Evolutionary conservation across 2,329 filamentous ascomycete species (phyloP).

Genomic region (Aspergillus sp.): DNA sequence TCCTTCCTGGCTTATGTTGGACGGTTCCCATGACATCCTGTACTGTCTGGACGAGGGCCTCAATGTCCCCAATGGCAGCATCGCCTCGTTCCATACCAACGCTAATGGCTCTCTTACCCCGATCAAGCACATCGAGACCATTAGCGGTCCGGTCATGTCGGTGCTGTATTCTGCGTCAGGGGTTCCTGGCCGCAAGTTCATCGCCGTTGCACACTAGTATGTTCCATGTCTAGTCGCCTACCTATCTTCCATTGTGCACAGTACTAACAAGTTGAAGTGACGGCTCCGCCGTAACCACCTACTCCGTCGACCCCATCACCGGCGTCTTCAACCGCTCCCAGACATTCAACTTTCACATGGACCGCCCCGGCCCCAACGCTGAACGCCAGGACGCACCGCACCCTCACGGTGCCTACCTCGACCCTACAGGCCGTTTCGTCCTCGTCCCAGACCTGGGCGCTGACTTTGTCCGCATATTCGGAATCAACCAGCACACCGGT

Average conservation of each 20-base stretch:
- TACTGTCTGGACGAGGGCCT: conserved; percentile 16
- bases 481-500: conserved; percentile 42
- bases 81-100: conserved; percentile 11
- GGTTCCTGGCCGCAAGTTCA: conserved; percentile 4
- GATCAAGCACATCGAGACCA: conserved; percentile 6
- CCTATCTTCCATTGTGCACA: neutral
- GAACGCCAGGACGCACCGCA: conserved; percentile 51
- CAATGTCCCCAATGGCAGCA: conserved; percentile 10
- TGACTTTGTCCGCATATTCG: conserved; percentile 50
- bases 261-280: conserved; percentile 1
- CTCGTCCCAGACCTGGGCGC: conserved; percentile 50
- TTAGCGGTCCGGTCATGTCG: conserved; percentile 13
- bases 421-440: conserved; percentile 43
- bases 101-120: conserved; percentile 9
- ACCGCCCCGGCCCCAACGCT: conserved; percentile 36
- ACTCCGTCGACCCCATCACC: conserved; percentile 3
- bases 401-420: conserved; percentile 45
- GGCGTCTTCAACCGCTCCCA: conserved; percentile 7
- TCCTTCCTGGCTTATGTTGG: conserved; percentile 17
- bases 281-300: conserved; percentile 9
- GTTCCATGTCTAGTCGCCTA: neutral
- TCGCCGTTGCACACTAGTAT: conserved; percentile 16
- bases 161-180: conserved; percentile 7
- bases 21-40: conserved; percentile 6
- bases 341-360: conserved; percentile 11